Conservation (phyloP, 495 filamentous ascomycete genomes). For the Alectoria sarmentosa region DNA sequence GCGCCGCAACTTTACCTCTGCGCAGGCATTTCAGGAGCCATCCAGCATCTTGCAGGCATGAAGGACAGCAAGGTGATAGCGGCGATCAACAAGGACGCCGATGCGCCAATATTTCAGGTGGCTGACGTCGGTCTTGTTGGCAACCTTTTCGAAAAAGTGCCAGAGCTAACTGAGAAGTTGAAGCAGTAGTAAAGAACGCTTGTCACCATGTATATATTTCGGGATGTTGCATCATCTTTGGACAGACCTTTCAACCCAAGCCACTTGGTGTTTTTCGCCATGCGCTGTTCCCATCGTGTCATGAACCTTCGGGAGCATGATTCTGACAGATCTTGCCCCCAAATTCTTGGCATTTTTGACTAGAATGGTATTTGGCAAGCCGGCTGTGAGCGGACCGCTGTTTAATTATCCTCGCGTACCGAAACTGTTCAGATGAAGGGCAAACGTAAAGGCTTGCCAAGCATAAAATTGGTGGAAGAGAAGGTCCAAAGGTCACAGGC, state of each 20-base stretch:
- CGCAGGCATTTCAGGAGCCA: slow-evolving; percentile 92
- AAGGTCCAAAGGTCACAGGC: neutral
- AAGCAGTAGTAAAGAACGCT: slow-evolving; percentile 25
- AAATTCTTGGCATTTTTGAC: neutral
- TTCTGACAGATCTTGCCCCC: neutral
- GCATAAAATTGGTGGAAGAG: neutral
- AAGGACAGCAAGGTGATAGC: slow-evolving; percentile 99
- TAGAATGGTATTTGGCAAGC: neutral
- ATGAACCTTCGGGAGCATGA: neutral
- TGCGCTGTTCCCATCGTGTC: neutral
- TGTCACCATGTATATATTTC: slow-evolving; percentile 15
- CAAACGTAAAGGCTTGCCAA: neutral
- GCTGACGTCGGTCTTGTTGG: slow-evolving; percentile 85
- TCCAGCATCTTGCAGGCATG: slow-evolving; percentile 98
- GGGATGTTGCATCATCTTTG: neutral
- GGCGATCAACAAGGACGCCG: slow-evolving; percentile 94
- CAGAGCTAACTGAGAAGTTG: slow-evolving; percentile 93
- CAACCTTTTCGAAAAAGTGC: slow-evolving; percentile 91
- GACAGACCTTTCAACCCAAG: neutral
- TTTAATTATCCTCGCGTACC: neutral
- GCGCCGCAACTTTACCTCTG: slow-evolving; percentile 93
- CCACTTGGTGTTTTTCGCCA: neutral
- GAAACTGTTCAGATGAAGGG: neutral
- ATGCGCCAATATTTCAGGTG: slow-evolving; percentile 97
- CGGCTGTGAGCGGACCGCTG: neutral